Conservation (phyloP, 139 green algal species). For the Diplosphaera chodatii region DNA sequence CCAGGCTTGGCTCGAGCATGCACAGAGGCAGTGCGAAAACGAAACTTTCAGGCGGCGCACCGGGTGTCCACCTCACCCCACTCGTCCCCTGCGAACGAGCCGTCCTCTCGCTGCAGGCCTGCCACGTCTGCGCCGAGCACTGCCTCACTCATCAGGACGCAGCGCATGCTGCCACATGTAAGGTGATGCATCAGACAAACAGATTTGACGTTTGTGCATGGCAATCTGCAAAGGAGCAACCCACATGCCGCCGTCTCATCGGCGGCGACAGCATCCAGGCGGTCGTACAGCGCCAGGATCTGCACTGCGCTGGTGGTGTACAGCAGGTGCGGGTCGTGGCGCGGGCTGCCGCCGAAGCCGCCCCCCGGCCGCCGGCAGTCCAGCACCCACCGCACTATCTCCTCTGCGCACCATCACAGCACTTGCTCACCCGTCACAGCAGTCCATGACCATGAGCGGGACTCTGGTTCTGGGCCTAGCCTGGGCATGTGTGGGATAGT, state of each 20-base stretch:
- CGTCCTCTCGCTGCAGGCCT: conserved; percentile 78
- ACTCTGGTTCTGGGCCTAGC: too few species aligned
- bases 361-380: conserved; percentile 57
- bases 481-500: too few species aligned
- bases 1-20: background rate
- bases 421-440: too few species aligned
- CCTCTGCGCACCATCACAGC: background rate
- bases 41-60: conserved; percentile 12
- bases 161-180: too few species aligned
- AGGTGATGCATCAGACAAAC: too few species aligned
- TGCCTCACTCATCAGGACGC: too few species aligned
- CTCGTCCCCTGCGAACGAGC: conserved; percentile 89
- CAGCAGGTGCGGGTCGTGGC: conserved; percentile 92
- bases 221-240: background rate
- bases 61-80: conserved; percentile 96
- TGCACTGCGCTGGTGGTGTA: conserved; percentile 95
- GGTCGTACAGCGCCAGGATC: conserved; percentile 83
- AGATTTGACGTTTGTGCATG: too few species aligned
- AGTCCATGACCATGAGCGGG: too few species aligned
- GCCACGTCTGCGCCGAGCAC: conserved; percentile 51
- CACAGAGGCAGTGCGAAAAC: background rate
- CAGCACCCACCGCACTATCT: conserved; percentile 51
- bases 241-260: conserved; percentile 65
- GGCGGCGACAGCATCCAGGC: conserved; percentile 66
- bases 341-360: conserved; percentile 77